phyloP scores from a whole-genome alignment of 2,329 filamentous ascomycete genomes.

The Coccinonectria pachysandricola region DNA sequence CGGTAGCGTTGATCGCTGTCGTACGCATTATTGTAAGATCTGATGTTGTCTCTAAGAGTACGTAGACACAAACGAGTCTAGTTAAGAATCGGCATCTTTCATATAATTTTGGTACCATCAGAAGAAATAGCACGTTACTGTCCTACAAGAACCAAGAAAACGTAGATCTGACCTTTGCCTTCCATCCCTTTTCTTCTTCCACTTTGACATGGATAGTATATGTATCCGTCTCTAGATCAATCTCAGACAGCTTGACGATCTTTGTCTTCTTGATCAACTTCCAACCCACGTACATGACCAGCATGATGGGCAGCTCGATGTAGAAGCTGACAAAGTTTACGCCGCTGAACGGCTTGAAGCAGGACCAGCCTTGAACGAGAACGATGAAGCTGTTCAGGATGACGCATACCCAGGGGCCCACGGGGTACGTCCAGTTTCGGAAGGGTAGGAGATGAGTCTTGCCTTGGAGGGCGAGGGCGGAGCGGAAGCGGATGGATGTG shows the following conservation, averaged over 20 bases:
- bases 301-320: conserved; percentile 51
- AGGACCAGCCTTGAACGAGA: conserved; percentile 53
- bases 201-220: conserved; percentile 34
- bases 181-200: conserved; percentile 34
- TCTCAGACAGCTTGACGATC: conserved; percentile 43
- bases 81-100: too few relatives aligned
- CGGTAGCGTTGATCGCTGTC: too few relatives aligned
- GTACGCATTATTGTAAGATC: too few relatives aligned
- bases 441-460: conserved; percentile 52
- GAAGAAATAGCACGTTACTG: too few relatives aligned
- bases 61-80: too few relatives aligned
- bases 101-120: too few relatives aligned
- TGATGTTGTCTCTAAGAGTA: too few relatives aligned
- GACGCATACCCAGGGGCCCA: conserved; percentile 46
- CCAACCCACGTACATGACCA: conserved; percentile 57
- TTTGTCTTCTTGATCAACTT: conserved; percentile 59
- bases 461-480: conserved; percentile 44
- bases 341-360: conserved; percentile 49
- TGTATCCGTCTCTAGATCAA: conserved; percentile 54
- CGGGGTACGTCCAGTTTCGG: conserved; percentile 57
- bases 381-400: conserved; percentile 49
- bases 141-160: conserved; percentile 25
- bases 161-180: conserved; percentile 36
- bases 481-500: conserved; percentile 54
- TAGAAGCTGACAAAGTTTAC: conserved; percentile 56